phyloP scores from a whole-genome alignment of 306 rosid genomes.

The Spatholobus suberectus region DNA sequence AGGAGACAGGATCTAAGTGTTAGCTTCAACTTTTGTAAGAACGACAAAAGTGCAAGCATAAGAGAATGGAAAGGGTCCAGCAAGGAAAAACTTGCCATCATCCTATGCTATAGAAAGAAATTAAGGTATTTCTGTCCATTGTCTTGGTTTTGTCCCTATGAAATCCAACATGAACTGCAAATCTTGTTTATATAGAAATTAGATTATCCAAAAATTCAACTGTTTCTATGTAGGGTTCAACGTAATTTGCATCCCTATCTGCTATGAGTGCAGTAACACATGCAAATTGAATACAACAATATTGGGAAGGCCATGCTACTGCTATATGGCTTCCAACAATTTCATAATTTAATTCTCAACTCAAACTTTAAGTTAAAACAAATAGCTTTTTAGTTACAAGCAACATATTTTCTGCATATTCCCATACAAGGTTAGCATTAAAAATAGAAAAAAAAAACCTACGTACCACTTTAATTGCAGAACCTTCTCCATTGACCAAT shows the following conservation, averaged over 20 bases:
- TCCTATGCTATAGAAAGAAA: conserved; percentile 5
- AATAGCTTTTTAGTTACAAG: neutral
- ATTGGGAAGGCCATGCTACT: neutral
- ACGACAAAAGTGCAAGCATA: conserved; percentile 21
- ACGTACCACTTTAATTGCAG: neutral
- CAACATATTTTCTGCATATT: conserved; percentile 9
- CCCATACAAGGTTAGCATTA: neutral
- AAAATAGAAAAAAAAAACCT: neutral
- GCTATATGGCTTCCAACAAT: neutral
- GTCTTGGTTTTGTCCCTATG: neutral
- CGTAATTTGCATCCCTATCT: neutral
- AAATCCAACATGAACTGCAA: neutral
- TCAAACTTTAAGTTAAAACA: neutral
- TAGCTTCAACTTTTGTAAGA: conserved; percentile 27
- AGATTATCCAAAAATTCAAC: neutral
- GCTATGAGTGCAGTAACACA: neutral
- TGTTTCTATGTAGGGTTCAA: neutral
- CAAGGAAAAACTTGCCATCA: conserved; percentile 2
- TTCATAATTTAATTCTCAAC: conserved; percentile 3
- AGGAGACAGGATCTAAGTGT: neutral
- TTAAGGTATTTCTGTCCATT: neutral
- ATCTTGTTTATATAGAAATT: neutral
- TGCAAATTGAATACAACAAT: neutral
- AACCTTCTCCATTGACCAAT: conserved; percentile 34
- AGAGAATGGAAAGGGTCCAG: conserved; percentile 23